Conservation (phyloP, 1,284 basidiomycete genomes). For the Papiliotrema terrestris region DNA sequence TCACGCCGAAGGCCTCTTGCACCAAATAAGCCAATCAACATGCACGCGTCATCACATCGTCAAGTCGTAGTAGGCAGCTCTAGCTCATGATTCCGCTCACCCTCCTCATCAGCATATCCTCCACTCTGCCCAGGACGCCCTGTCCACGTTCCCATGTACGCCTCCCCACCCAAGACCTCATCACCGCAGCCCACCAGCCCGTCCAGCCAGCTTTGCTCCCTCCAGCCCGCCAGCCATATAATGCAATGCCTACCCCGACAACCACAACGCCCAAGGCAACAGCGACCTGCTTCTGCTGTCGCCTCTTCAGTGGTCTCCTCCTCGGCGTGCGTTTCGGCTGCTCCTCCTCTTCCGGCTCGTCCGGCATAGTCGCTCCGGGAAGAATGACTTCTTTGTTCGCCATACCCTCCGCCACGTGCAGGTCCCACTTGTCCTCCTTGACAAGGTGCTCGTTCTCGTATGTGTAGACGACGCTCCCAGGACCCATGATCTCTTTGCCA, state of each 20-base stretch:
- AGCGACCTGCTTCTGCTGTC: constrained; percentile 22
- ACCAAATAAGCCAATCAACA: too few species aligned
- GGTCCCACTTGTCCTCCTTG: not conserved
- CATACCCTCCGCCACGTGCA: constrained; percentile 6
- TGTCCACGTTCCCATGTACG: not conserved
- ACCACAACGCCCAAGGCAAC: constrained; percentile 33
- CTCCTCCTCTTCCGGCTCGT: constrained; percentile 19
- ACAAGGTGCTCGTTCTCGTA: constrained; percentile 15
- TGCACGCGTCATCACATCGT: too few species aligned
- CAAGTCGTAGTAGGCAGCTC: not conserved
- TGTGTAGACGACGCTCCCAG: constrained; percentile 37
- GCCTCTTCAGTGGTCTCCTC: not conserved
- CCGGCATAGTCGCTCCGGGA: constrained; percentile 15
- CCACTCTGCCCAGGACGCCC: not conserved
- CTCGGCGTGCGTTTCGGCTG: not conserved
- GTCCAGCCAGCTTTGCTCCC: constrained; percentile 20
- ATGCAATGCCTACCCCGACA: constrained; percentile 36
- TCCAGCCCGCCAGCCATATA: constrained; percentile 27
- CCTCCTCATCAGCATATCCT: not conserved
- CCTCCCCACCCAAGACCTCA: constrained; percentile 13
- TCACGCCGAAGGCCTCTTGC: too few species aligned
- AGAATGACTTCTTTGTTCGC: constrained; percentile 11
- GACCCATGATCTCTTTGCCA: constrained; percentile 42
- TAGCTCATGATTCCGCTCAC: not conserved
- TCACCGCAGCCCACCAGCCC: constrained; percentile 32